Evolutionary conservation across 352 stramenopile genomes (phyloP).

Genomic region (Globisporangium uncinulatum): DNA sequence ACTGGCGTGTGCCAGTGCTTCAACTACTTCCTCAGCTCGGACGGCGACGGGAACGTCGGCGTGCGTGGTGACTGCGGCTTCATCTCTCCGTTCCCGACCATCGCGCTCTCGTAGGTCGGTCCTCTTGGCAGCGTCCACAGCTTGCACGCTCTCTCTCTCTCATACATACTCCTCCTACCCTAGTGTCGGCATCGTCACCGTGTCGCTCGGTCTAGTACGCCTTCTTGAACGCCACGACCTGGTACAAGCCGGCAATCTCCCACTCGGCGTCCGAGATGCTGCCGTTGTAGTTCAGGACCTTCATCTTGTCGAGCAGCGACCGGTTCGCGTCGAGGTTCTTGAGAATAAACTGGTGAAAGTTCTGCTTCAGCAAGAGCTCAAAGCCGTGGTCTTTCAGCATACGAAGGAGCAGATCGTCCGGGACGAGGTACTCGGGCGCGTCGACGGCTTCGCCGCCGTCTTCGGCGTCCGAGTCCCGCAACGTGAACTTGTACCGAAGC

Average conservation of each 20-base stretch:
- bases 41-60: conserved; percentile 67
- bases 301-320: conserved; percentile 77
- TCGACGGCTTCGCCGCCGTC: conserved; percentile 80
- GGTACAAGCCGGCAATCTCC: conserved; percentile 82
- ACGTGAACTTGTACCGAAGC: conserved; percentile 88
- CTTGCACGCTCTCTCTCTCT: background rate
- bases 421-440: conserved; percentile 89
- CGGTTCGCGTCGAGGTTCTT: conserved; percentile 69
- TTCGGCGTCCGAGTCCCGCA: conserved; percentile 69
- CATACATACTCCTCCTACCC: background rate
- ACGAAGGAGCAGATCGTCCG: conserved; percentile 65
- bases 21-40: conserved; percentile 66
- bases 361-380: conserved; percentile 77
- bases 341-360: conserved; percentile 81
- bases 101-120: conserved; percentile 24
- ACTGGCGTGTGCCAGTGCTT: conserved; percentile 69
- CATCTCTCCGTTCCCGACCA: conserved; percentile 54
- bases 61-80: conserved; percentile 90
- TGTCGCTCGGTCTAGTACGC: conserved; percentile 32
- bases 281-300: conserved; percentile 82
- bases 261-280: conserved; percentile 83
- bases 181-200: background rate
- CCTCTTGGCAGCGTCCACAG: conserved; percentile 10
- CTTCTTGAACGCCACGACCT: conserved; percentile 84
- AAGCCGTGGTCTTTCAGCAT: conserved; percentile 73